Conservation (phyloP, 768 basidiomycete genomes). For the Serendipita sp. region DNA sequence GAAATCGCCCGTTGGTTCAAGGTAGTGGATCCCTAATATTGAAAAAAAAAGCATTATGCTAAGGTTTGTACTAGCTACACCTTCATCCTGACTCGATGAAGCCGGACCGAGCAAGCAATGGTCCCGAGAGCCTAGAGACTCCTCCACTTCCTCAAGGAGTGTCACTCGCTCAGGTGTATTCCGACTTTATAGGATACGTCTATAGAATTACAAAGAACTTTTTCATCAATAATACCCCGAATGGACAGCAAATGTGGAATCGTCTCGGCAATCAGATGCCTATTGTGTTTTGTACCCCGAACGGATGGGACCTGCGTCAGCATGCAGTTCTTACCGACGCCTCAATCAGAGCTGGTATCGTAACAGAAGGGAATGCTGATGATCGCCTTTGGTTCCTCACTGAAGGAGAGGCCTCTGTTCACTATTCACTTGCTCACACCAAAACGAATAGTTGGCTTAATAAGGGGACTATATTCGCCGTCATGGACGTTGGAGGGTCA, state of each 20-base stretch:
- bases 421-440: conserved; percentile 3
- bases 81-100: conserved; percentile 1
- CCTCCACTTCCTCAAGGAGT: neutral
- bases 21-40: neutral
- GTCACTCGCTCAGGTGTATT: neutral
- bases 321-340: neutral
- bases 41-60: neutral
- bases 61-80: neutral
- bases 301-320: neutral
- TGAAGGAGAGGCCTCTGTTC: conserved; percentile 8
- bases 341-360: neutral
- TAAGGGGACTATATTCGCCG: neutral
- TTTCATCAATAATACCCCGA: neutral
- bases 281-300: neutral
- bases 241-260: conserved; percentile 1
- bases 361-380: neutral
- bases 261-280: neutral
- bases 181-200: conserved; percentile 3
- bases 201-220: neutral
- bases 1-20: neutral
- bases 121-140: neutral
- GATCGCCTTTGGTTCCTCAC: conserved; percentile 5
- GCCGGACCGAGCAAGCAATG: neutral
- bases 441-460: neutral
- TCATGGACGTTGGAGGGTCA: conserved; percentile 2